These are phyloP conservation scores for Shiraia bambusicola DNA, from an alignment of 2,329 filamentous ascomycete species.

Conservation along the genomic window DNA sequence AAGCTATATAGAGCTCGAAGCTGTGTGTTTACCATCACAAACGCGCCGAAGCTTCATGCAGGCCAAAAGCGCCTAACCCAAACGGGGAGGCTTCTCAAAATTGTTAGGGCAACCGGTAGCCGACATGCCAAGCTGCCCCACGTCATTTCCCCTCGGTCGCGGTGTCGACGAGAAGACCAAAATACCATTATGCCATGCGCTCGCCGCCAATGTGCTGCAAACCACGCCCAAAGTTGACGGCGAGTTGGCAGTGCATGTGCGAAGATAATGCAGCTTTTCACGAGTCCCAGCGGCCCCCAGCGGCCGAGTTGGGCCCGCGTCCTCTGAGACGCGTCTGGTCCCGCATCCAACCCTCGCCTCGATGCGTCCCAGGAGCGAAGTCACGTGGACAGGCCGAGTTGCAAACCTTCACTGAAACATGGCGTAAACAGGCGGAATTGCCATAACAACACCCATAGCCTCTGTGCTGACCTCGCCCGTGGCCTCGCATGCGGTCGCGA, in stretches of 20 bases:
- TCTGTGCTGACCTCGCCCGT: constrained; percentile 12
- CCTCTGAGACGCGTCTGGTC: constrained; percentile 10
- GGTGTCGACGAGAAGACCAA: constrained; percentile 13
- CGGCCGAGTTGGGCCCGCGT: constrained; percentile 3
- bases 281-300: not conserved
- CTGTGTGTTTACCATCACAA: constrained; percentile 13
- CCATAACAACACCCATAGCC: constrained; percentile 15
- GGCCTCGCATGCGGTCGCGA: constrained; percentile 19
- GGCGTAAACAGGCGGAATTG: constrained; percentile 16
- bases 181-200: constrained; percentile 20
- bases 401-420: constrained; percentile 15
- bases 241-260: not conserved
- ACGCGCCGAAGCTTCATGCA: constrained; percentile 3
- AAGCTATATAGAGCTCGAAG: constrained; percentile 30
- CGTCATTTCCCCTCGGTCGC: constrained; percentile 21
- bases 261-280: constrained; percentile 2
- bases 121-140: not conserved
- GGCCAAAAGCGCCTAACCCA: constrained; percentile 10
- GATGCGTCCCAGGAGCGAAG: constrained; percentile 9
- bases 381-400: constrained; percentile 14
- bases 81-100: not conserved
- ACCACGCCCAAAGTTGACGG: constrained; percentile 1
- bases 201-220: constrained; percentile 5
- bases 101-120: constrained; percentile 4
- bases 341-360: constrained; percentile 1